Conservation (phyloP, 768 basidiomycete genomes). For the Candolleomyces aberdarensis region DNA sequence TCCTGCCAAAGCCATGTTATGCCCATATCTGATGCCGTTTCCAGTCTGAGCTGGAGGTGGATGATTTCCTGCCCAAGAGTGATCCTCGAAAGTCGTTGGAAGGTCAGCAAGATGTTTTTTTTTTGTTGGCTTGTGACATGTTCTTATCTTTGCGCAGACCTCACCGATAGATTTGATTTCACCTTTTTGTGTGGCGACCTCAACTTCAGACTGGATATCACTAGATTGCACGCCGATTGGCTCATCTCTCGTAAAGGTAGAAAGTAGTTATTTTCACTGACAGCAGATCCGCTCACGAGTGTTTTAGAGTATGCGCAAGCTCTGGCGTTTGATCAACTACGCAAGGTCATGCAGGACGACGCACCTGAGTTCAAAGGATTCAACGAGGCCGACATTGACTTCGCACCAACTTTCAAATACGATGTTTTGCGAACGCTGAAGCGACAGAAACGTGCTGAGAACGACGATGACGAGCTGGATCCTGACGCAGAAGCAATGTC, state of each 20-base stretch:
- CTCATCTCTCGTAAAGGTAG: slow-evolving; percentile 76
- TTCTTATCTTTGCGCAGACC: slow-evolving; percentile 39
- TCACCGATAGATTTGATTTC: slow-evolving; percentile 87
- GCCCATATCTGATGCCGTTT: neutral
- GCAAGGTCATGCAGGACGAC: slow-evolving; percentile 67
- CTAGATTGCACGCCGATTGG: slow-evolving; percentile 93
- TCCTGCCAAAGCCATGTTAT: neutral
- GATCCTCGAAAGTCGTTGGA: slow-evolving; percentile 69
- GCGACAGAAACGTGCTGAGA: slow-evolving; percentile 37
- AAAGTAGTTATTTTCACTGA: too few species aligned
- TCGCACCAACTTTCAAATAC: slow-evolving; percentile 94
- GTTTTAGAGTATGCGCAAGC: slow-evolving; percentile 76
- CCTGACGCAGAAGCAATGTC: slow-evolving; percentile 6
- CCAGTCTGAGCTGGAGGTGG: slow-evolving; percentile 72
- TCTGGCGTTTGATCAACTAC: slow-evolving; percentile 87
- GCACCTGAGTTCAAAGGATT: slow-evolving; percentile 73
- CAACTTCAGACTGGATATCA: slow-evolving; percentile 87
- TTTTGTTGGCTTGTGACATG: neutral
- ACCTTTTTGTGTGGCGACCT: slow-evolving; percentile 89
- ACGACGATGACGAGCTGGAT: slow-evolving; percentile 24
- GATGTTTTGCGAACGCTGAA: slow-evolving; percentile 67
- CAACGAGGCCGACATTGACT: slow-evolving; percentile 73
- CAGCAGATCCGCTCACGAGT: neutral
- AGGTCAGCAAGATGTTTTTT: slow-evolving; percentile 38
- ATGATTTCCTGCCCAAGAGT: slow-evolving; percentile 65